Base-by-base conservation (phyloP, 805 yeast species). In the Kluyveromyces aestuarii region DNA sequence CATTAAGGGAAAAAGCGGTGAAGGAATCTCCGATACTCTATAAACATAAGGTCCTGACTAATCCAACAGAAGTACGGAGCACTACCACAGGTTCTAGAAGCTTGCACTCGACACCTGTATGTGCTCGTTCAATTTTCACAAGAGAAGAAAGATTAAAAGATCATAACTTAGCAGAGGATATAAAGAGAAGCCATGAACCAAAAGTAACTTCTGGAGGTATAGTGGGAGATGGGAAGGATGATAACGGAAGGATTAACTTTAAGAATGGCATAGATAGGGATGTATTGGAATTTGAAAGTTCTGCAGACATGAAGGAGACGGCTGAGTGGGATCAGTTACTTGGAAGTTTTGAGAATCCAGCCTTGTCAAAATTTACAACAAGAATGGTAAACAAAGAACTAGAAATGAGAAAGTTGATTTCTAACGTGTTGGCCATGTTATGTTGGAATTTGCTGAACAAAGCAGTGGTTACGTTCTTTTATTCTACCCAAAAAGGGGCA, bases 331-430 rank as follows among this genome's bases (percentile, higher is more conserved):
- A 30, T 13, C 8, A 37, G 19, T 44, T 47, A 36, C 46, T 61
- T 17, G 64, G 66, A 8, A 55, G 52, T 42, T 64, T 54, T 49
- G 68, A 64, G 52, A 64, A 57, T 46, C 67, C 67, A 13, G 55
- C 58, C 7, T 45, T 67, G 21, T 41, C 50, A 7, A 57, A 59
- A 41, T 55, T 70, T 27, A 64, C 68, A 27, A 51, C 58, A 10
- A 58, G 73, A 46, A 61, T 71, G 14, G 64, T 71, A 8, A 73
- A 72, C 49, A 73, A 71, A 52, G 77, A 73, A 53, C 56, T 64
- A 8, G 71, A 69, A 46, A 55, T 70, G 4, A 63, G 61, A 48
- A 61, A 59, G 25, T 58, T 70, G 8, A 52, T 72, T 6, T 54
- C 60, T 2, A 73, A 72, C 51, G 42, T 64, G 27, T 49, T 69